Evolutionary conservation across 2,329 filamentous ascomycete species (phyloP), one percentile per base, ranked within the genome.

Genomic region (Lachnellula subtilissima): DNA sequence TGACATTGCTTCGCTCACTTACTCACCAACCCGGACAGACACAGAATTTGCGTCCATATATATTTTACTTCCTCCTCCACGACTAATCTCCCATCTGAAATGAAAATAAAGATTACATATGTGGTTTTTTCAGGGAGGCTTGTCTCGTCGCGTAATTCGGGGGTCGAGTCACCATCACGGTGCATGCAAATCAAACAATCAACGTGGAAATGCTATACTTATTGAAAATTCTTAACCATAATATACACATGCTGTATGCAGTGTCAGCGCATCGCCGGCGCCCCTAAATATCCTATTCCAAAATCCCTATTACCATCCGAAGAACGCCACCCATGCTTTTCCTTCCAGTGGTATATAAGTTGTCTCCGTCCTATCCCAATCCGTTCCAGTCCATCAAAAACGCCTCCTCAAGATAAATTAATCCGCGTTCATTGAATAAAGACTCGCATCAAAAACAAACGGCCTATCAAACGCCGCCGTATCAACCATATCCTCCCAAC

Each of bases 401-500:
- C 50, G 55, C 56, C 57, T 40, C 50, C 36, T 56, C 46, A 53
- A 52, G 55, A 54, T 51, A 43, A 65, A 53, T 54, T 67, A 69
- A 61, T 62, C 60, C 14, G 67, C 68, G 57, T 75, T 72, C 63
- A 78, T 65, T 23, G 70, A 72, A 64, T 74, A 80, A 14, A 76
- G 59, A 6, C 69, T 71, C 47, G 74, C 74, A 57, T 84, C 80
- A 53, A 85, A 70, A 60, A 74, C 65, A 59, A 82, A 81, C 0
- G 78, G 75, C 67, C 83, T 82, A 52, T 72, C 72, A 59, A 82
- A 80, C 64, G 81, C 76, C 0, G 69, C 65, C 25, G 50, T 46
- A 52, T 69, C 66, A 4, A 74, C 66, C 39, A 79, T 57, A n/a
- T 83, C 78, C 37, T 83, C 80, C 76, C 79, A 80, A 6, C 61